Evolutionary conservation across 1,284 basidiomycete species (phyloP).

Genomic region (Pisolithus thermaeus): DNA sequence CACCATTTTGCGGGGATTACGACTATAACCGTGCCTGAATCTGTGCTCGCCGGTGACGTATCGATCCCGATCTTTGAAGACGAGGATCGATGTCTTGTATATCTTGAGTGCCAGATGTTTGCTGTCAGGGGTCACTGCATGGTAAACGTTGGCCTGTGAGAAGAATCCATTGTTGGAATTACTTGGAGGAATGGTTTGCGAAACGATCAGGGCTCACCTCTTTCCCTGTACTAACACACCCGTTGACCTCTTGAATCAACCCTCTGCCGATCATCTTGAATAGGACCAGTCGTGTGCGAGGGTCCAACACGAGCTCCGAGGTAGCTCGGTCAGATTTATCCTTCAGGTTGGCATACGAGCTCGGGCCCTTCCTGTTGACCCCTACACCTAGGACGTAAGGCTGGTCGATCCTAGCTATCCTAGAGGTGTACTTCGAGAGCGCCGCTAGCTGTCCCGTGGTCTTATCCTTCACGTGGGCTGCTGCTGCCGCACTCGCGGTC

Average conservation of each 20-base stretch:
- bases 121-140: conserved; percentile 63
- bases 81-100: conserved; percentile 96
- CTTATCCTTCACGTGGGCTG: conserved; percentile 40
- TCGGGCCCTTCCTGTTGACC: conserved; percentile 85
- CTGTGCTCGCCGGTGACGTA: conserved; percentile 92
- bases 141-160: conserved; percentile 86
- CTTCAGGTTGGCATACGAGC: conserved; percentile 79
- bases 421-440: conserved; percentile 64
- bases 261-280: conserved; percentile 92
- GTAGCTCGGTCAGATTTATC: conserved; percentile 94
- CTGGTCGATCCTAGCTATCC: conserved; percentile 62
- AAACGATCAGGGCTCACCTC: conserved; percentile 53
- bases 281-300: conserved; percentile 83
- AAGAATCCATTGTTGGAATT: conserved; percentile 3
- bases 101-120: conserved; percentile 89
- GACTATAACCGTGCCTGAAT: conserved; percentile 89
- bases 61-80: conserved; percentile 95
- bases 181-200: background rate
- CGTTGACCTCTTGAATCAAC: conserved; percentile 82
- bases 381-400: conserved; percentile 78
- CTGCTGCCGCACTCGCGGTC: conserved; percentile 11
- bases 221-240: conserved; percentile 93
- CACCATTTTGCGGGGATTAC: conserved; percentile 99
- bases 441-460: conserved; percentile 64
- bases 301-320: conserved; percentile 90